These are phyloP conservation scores for Boletus edulis DNA, from an alignment of 768 basidiomycete species.

Conservation along the genomic window DNA sequence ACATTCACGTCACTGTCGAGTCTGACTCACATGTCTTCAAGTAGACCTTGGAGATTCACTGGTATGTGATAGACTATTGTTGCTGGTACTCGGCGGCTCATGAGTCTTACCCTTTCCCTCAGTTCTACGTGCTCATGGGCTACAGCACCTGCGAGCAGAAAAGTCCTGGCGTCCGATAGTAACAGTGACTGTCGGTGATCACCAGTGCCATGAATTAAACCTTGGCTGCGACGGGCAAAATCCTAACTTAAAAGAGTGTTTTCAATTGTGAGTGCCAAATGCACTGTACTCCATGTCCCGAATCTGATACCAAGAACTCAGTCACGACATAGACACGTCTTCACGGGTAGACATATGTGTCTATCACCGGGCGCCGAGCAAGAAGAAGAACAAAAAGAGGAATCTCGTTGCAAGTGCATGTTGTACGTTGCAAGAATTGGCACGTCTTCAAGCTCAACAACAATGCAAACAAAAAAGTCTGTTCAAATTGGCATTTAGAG, in stretches of 20 bases:
- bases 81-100: too few relatives aligned
- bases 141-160: conserved; percentile 49
- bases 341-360: conserved; percentile 53
- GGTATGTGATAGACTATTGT: neutral
- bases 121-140: conserved; percentile 42
- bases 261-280: conserved; percentile 46
- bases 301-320: conserved; percentile 17
- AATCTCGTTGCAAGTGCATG: conserved; percentile 51
- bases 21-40: too few relatives aligned
- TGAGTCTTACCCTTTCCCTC: too few relatives aligned
- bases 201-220: conserved; percentile 50
- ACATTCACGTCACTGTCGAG: too few relatives aligned
- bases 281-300: neutral
- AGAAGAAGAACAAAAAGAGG: conserved; percentile 58
- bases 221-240: conserved; percentile 72
- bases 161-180: conserved; percentile 69
- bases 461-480: conserved; percentile 40
- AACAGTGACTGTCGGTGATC: conserved; percentile 51
- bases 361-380: conserved; percentile 57
- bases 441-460: conserved; percentile 44
- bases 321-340: conserved; percentile 36
- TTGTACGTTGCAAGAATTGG: conserved; percentile 52
- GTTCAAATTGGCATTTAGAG: conserved; percentile 15
- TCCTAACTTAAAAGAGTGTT: conserved; percentile 55
- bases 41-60: neutral